Conservation (phyloP, 495 filamentous ascomycete genomes). For the Penicillium salamii region DNA sequence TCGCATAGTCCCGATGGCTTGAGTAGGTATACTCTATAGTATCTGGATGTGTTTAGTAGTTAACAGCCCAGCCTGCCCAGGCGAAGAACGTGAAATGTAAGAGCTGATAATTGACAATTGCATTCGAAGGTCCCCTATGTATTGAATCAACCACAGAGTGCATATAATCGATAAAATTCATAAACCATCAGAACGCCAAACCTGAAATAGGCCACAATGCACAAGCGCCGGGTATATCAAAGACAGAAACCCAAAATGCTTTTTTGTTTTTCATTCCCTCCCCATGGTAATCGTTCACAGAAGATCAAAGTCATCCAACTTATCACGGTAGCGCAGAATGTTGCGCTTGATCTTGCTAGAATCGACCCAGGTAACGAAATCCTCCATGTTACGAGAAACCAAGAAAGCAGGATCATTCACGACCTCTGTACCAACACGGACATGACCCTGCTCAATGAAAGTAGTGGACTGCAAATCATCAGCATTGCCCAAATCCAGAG, state of each 20-base stretch:
- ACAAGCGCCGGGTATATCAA: constrained; percentile 32
- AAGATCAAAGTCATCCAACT: constrained; percentile 95
- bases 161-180: constrained; percentile 4
- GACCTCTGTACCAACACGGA: constrained; percentile 87
- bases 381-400: constrained; percentile 75
- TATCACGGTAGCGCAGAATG: constrained; percentile 89
- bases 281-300: constrained; percentile 45
- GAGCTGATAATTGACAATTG: no score
- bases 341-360: constrained; percentile 95
- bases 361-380: constrained; percentile 96
- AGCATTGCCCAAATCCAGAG: constrained; percentile 8
- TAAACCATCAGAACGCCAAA: constrained; percentile 15
- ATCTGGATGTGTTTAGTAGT: no score
- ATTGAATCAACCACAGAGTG: background rate
- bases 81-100: no score
- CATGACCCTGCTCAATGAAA: constrained; percentile 93
- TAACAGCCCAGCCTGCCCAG: no score
- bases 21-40: no score
- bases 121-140: background rate
- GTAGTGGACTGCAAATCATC: constrained; percentile 55
- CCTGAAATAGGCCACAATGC: constrained; percentile 15
- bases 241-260: constrained; percentile 22
- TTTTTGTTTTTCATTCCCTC: constrained; percentile 10
- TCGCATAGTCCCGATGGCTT: background rate
- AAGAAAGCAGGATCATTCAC: constrained; percentile 70